These are phyloP conservation scores for Keqinozyma sinolaborantium DNA, from an alignment of 1,139 yeast genomes.

Conservation along the genomic window DNA sequence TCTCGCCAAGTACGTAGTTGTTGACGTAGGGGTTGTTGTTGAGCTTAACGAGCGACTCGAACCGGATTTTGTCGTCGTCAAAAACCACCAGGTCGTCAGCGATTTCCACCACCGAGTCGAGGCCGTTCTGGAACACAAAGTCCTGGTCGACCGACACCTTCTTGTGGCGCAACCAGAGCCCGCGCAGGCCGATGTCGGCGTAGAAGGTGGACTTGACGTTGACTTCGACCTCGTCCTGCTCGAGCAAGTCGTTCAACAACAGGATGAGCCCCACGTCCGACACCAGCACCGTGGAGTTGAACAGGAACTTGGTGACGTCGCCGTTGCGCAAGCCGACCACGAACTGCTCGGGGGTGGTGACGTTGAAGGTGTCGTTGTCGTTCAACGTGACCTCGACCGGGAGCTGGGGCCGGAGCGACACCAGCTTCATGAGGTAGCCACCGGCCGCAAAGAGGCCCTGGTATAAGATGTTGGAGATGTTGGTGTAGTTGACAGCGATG, in stretches of 20 bases:
- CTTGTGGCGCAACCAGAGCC: conserved; percentile 6
- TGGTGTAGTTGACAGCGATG: conserved; percentile 21
- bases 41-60: conserved; percentile 4
- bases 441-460: conserved; percentile 15
- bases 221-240: conserved; percentile 8
- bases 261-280: conserved; percentile 10
- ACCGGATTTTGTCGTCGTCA: neutral
- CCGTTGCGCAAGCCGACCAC: conserved; percentile 7
- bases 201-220: conserved; percentile 8
- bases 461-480: conserved; percentile 17
- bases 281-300: conserved; percentile 10
- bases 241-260: conserved; percentile 10
- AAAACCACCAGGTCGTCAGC: neutral
- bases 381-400: conserved; percentile 10
- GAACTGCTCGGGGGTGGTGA: conserved; percentile 9
- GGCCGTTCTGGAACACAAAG: conserved; percentile 9
- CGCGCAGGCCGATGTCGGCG: conserved; percentile 8
- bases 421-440: conserved; percentile 6
- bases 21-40: neutral
- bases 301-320: conserved; percentile 7
- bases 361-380: conserved; percentile 10
- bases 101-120: conserved; percentile 4
- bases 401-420: conserved; percentile 8
- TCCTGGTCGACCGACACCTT: conserved; percentile 10
- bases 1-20: conserved; percentile 1